phyloP scores from a whole-genome alignment of 148 eudicot genomes.

The Amaranthus cruentus region DNA sequence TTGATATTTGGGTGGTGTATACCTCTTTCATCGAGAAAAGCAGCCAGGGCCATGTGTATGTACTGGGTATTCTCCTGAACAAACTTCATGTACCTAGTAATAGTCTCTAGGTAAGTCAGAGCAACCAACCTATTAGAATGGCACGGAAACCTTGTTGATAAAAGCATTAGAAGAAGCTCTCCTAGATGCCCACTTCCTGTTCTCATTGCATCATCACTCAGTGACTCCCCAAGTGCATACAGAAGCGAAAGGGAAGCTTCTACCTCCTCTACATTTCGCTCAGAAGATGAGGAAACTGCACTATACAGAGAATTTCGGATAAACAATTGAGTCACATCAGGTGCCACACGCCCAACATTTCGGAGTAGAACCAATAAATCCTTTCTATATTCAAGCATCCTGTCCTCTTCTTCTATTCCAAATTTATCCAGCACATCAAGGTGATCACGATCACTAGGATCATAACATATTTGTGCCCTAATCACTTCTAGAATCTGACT shows the following conservation, averaged over 20 bases:
- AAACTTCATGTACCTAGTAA: slow-evolving; percentile 75
- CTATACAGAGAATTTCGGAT: slow-evolving; percentile 65
- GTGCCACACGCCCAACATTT: slow-evolving; percentile 82
- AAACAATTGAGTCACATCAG: slow-evolving; percentile 73
- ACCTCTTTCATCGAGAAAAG: slow-evolving; percentile 94
- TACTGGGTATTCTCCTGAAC: slow-evolving; percentile 69
- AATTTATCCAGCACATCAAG: slow-evolving; percentile 75
- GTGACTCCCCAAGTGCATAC: slow-evolving; percentile 83
- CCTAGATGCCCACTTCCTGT: slow-evolving; percentile 62
- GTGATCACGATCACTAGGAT: slow-evolving; percentile 66
- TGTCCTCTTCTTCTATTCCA: slow-evolving; percentile 89
- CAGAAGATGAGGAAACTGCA: slow-evolving; percentile 57
- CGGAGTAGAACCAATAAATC: slow-evolving; percentile 79
- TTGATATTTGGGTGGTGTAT: slow-evolving; percentile 82
- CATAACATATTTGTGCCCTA: slow-evolving; percentile 68
- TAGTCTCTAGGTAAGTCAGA: slow-evolving; percentile 80
- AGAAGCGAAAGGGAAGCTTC: slow-evolving; percentile 90
- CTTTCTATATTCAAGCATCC: slow-evolving; percentile 85
- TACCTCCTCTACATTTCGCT: slow-evolving; percentile 84
- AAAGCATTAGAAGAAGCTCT: slow-evolving; percentile 83
- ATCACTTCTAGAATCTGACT: slow-evolving; percentile 85
- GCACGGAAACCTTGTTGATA: slow-evolving; percentile 80
- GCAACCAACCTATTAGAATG: slow-evolving; percentile 91
- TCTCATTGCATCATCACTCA: slow-evolving; percentile 72
- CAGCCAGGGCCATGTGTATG: slow-evolving; percentile 63